Conservation (phyloP, 2,329 filamentous ascomycete species). For the Gyromitra esculenta region DNA sequence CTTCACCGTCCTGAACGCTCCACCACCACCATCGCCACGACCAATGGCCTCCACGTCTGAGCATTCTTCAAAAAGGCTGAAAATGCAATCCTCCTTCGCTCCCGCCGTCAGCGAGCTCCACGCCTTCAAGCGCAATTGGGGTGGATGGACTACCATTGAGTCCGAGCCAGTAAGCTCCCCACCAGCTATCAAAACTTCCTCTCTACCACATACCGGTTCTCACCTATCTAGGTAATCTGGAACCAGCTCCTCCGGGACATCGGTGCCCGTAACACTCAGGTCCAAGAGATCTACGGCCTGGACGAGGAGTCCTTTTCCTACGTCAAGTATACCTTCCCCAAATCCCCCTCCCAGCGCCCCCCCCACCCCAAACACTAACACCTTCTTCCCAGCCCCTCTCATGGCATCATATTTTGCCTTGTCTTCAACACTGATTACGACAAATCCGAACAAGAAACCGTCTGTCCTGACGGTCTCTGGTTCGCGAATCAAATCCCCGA, state of each 20-base stretch:
- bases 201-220: neutral
- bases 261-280: slow-evolving; percentile 76
- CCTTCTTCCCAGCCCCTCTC: slow-evolving; percentile 68
- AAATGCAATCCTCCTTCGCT: slow-evolving; percentile 33
- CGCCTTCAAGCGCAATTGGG: slow-evolving; percentile 48
- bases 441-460: slow-evolving; percentile 66
- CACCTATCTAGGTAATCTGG: slow-evolving; percentile 74
- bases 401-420: slow-evolving; percentile 90
- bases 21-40: neutral
- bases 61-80: slow-evolving; percentile 24
- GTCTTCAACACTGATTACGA: slow-evolving; percentile 70
- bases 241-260: slow-evolving; percentile 83
- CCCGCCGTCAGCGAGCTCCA: slow-evolving; percentile 35
- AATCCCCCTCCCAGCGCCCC: neutral
- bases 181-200: neutral
- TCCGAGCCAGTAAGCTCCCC: slow-evolving; percentile 53
- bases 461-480: slow-evolving; percentile 77
- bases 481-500: slow-evolving; percentile 90
- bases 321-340: slow-evolving; percentile 67
- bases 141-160: slow-evolving; percentile 56
- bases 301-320: slow-evolving; percentile 72
- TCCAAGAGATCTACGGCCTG: slow-evolving; percentile 79
- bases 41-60: slow-evolving; percentile 21
- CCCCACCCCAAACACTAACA: slow-evolving; percentile 13
- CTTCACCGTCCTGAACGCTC: slow-evolving; percentile 16